These are phyloP conservation scores for Geotrichum candidum DNA, from an alignment of 1,139 yeast species.

Conservation along the genomic window DNA sequence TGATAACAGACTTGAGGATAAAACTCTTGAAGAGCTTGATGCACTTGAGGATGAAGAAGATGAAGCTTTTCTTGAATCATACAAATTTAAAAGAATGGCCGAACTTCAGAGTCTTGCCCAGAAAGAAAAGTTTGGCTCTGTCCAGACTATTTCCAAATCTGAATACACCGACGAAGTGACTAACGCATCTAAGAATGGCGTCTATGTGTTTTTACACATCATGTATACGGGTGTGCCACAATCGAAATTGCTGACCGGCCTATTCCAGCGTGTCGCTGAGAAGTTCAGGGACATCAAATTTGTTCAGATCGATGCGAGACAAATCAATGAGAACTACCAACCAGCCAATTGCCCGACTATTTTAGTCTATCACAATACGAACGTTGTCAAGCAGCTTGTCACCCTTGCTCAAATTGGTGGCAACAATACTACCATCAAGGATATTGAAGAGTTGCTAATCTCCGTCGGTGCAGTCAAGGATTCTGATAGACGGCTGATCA, in stretches of 20 bases:
- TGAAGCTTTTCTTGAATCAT: constrained; percentile 63
- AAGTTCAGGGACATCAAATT: constrained; percentile 64
- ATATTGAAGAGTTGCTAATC: constrained; percentile 66
- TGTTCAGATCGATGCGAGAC: constrained; percentile 79
- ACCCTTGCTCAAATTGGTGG: constrained; percentile 84
- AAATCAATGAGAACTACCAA: constrained; percentile 91
- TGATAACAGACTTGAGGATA: constrained; percentile 66
- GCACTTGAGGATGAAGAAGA: constrained; percentile 74
- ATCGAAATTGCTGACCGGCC: constrained; percentile 58
- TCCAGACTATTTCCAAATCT: constrained; percentile 71
- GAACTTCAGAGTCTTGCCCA: constrained; percentile 60
- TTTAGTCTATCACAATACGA: constrained; percentile 67
- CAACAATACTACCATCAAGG: constrained; percentile 59
- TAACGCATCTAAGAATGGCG: constrained; percentile 51
- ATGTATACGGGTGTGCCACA: constrained; percentile 65
- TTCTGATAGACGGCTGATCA: constrained; percentile 58
- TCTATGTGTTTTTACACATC: constrained; percentile 70
- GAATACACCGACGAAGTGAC: constrained; percentile 87
- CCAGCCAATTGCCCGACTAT: constrained; percentile 87
- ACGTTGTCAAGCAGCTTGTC: constrained; percentile 70
- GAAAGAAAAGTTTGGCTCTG: constrained; percentile 67
- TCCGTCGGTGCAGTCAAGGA: constrained; percentile 57
- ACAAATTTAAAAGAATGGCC: constrained; percentile 68
- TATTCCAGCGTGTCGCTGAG: constrained; percentile 41
- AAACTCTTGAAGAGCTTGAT: constrained; percentile 71